Base-by-base conservation (phyloP, 257 asterid genomes). In the Voacanga thouarsii region DNA sequence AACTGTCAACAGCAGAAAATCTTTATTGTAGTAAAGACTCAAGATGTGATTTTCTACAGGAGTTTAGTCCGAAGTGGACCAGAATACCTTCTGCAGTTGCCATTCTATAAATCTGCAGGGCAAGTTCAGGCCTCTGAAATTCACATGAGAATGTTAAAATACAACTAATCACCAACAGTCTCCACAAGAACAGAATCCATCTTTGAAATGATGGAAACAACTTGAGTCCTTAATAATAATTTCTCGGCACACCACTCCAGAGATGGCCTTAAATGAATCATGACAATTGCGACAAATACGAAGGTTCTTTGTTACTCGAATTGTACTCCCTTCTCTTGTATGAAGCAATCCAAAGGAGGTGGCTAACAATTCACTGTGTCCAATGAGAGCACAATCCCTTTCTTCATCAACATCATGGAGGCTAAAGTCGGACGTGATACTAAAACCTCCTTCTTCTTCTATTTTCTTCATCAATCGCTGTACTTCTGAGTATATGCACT, bases 121-220 rank as follows among this genome's bases (percentile, higher is more conserved):
- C 23, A 12, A 44, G 43, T 12, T 41, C 7, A n/a, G 30, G 64
- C 24, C 19, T 33, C 65, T 37, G 15, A 19, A 50, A 10, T 33
- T 33, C 37, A 21, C 9, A 9, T 53, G 15, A 72, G 55, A 24
- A 6, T 26, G 7, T 6, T 26, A 56, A 56, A 23, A 55, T 12
- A 23, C 2, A 7, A 7, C 64, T 24, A 56, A 44, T 81, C 75
- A 82, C 82, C 82, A 83, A n/a, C 68, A 63, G 57, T 79, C 83
- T 41, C 70, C 67, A 45, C 86, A 83, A 39, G 86, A 83, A 81
- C 86, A 83, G 41, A 26, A 15, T 75, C 86, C 86, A 75, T 71
- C 75, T 53, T 61, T 83, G 71, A 83, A 83, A 77, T 83, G 86
- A 53, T 83, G 86, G 49, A 83, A 83, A 50, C 81, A 76, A 56